Evolutionary conservation across 192 early-diverging fungal species (phyloP), one percentile per base, ranked within the genome.

Genomic region (Geranomyces variabilis): DNA sequence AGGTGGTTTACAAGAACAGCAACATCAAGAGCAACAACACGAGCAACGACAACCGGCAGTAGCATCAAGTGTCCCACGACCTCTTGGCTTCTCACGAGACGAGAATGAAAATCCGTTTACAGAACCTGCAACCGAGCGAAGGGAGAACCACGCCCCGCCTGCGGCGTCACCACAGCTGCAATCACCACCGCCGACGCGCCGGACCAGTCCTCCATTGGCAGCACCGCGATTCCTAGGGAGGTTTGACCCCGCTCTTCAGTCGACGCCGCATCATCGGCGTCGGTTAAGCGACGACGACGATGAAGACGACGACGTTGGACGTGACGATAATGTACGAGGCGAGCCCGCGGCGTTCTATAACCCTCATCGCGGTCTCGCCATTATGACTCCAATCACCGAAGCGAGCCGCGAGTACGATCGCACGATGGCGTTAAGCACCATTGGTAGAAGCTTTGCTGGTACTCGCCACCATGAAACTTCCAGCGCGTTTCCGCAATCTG

Each of bases 351-450:
- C 36, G 36, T 41, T 9, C 14, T 19, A 17, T 33, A 28, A 28
- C 17, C 17, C 12, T 33, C 58, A 29, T 29, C 58, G 22, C n/a
- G 17, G 53, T 15, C 60, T 63, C 9, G 75, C 29, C 19, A 19
- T 65, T 51, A 83, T 83, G 81, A 83, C 81, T 8, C 81, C 81
- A 30, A 81, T 83, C 67, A 72, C 76, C 24, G 81, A 82, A 63
- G 61, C 48, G 10, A 56, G 41, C 15, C 70, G 71, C 51, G 74
- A 77, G 46, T 29, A 15, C 34, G 59, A 64, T 17, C 45, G 51
- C 57, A 67, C 70, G 31, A 64, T 64, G 63, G 63, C 72, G 29
- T 31, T 80, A 5, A 77, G 75, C 69, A 80, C 79, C 26, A 80
- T 80, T 58, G 65, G 67, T 14, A 46, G 72, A 8, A 41, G 63